Evolutionary conservation across 2,329 filamentous ascomycete species (phyloP), one percentile per base, ranked within the genome.

Genomic region (Penicillium sp.): DNA sequence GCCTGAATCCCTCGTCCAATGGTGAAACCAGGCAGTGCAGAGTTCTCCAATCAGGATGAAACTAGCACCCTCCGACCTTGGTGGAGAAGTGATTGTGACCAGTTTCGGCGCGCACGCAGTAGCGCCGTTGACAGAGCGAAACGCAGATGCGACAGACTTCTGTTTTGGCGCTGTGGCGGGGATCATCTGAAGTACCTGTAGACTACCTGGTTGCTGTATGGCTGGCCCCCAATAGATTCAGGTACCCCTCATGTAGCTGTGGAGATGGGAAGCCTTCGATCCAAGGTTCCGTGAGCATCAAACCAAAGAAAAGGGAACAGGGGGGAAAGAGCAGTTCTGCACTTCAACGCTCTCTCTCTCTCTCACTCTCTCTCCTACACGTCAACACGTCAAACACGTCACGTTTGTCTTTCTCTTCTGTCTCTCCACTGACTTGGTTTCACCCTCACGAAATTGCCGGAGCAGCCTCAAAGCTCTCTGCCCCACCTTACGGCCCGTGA

Each of bases 1-100:
- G 31, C 39, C 1, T 14, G 51, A 21, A n/a, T 21, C 11, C 31
- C 22, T 24, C 46, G 18, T 43, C 49, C 16, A 29, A 38, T 49
- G 36, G 40, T 58, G 60, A 63, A 61, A 63, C 62, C 48, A 32
- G 42, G 29, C 48, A 36, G 39, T 31, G n/a, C 42, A 31, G 16
- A 13, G 6, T 14, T 39, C 52, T 54, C 52, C 52, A 54, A 54
- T 54, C 52, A 54, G 34, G 27, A 34, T 40, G 32, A 39, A 38
- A 54, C 51, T 22, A 16, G 27, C 47, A 16, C 47, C 43, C 47
- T 21, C 47, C 43, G n/a, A 39, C 32, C 11, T 18, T 5, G 22
- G 52, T 56, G 48, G 47, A 60, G 52, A 47, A 52, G 56, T 57
- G 61, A 65, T 65, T 61, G 62, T 65, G 62, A 65, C 54, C 49